phyloP scores from a whole-genome alignment of 306 rosid genomes.

The Hippophae gyantsensis region DNA sequence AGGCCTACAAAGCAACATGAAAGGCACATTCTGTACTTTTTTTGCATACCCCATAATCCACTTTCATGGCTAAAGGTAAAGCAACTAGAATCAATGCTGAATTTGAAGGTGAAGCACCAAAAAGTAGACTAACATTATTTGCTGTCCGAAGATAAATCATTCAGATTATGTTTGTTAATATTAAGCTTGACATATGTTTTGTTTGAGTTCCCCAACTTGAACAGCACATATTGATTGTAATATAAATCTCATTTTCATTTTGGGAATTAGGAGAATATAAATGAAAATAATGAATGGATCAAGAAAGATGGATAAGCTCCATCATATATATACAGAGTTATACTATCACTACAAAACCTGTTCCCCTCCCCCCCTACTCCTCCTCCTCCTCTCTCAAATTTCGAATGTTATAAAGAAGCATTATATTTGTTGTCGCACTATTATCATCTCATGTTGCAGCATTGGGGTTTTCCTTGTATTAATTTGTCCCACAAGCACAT shows the following conservation, averaged over 20 bases:
- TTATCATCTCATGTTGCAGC: slow-evolving; percentile 94
- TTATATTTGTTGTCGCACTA: slow-evolving; percentile 5
- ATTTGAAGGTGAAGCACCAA: too few species aligned
- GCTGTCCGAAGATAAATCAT: too few species aligned
- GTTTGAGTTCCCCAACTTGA: too few species aligned
- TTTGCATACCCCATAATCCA: too few species aligned
- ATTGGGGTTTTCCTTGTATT: slow-evolving; percentile 49
- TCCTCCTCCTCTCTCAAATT: slow-evolving; percentile 5
- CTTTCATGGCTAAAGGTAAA: too few species aligned
- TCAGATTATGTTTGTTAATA: too few species aligned
- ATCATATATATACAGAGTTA: slow-evolving; percentile 3
- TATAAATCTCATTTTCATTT: not conserved
- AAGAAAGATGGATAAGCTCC: slow-evolving; percentile 16
- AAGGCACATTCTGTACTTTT: slow-evolving; percentile 1
- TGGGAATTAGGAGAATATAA: not conserved
- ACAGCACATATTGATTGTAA: too few species aligned
- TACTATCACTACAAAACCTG: slow-evolving; percentile 33
- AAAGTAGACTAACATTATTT: too few species aligned
- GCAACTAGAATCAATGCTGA: too few species aligned
- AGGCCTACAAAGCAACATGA: slow-evolving; percentile 2
- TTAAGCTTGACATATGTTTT: too few species aligned
- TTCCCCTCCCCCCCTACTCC: slow-evolving; percentile 16
- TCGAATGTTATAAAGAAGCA: not conserved
- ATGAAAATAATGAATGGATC: slow-evolving; percentile 20
- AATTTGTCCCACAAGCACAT: slow-evolving; percentile 79